These are phyloP conservation scores for Centaurea solstitialis DNA, from an alignment of 129 eudicot species.

Conservation along the genomic window DNA sequence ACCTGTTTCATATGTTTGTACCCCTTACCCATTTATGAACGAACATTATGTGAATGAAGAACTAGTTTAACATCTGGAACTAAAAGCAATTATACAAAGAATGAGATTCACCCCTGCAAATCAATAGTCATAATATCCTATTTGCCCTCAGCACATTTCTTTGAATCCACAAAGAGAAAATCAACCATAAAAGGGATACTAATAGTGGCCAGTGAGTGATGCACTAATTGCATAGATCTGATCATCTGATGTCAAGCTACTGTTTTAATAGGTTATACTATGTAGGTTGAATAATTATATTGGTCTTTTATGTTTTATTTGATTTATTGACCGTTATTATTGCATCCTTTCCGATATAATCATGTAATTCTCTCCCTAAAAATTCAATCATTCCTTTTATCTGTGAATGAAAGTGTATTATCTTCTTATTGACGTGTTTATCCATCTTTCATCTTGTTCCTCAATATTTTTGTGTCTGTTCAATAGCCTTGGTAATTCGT, in stretches of 20 bases:
- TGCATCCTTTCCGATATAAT: neutral
- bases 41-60: neutral
- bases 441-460: neutral
- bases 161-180: constrained; percentile 1
- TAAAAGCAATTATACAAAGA: neutral
- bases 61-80: neutral
- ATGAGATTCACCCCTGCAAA: neutral
- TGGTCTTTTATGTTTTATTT: neutral
- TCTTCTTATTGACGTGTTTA: neutral
- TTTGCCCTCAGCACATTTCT: neutral
- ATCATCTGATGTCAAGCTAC: neutral
- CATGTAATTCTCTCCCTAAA: neutral
- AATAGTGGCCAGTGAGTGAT: neutral
- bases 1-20: neutral
- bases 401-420: neutral
- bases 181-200: neutral
- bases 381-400: neutral
- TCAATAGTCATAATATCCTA: neutral
- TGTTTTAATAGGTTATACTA: neutral
- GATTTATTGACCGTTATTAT: neutral
- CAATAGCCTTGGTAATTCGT: constrained; percentile 7
- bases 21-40: neutral
- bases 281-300: neutral
- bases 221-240: neutral
- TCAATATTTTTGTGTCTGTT: neutral